phyloP scores from a whole-genome alignment of 768 basidiomycete genomes.

The Zangia roseola region DNA sequence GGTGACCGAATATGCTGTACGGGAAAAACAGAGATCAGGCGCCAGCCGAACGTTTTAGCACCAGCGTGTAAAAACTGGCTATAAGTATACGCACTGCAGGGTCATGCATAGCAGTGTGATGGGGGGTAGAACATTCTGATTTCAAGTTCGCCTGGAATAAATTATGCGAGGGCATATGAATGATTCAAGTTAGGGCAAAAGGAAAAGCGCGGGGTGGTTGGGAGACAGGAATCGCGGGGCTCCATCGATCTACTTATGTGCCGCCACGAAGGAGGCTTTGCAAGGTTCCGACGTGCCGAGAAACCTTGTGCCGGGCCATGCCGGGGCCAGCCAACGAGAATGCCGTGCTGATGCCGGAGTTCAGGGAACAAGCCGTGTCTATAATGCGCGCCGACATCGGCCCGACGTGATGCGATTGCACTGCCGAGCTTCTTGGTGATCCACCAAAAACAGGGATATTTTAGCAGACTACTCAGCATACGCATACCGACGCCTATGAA shows the following conservation, averaged over 20 bases:
- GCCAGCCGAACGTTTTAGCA: neutral
- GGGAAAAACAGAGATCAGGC: neutral
- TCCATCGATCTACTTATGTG: constrained; percentile 15
- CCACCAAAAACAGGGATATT: no score
- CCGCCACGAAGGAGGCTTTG: neutral
- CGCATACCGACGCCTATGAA: no score
- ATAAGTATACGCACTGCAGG: constrained; percentile 1
- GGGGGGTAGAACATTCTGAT: neutral
- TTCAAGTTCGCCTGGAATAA: neutral
- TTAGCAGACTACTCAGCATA: neutral
- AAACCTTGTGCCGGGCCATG: constrained; percentile 11
- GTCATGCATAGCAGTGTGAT: neutral
- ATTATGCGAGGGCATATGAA: constrained; percentile 6
- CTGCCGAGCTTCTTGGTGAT: neutral
- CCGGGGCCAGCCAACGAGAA: neutral
- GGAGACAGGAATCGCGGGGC: neutral
- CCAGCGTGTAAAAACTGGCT: neutral
- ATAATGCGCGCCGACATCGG: neutral
- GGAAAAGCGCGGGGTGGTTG: neutral
- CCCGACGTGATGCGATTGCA: neutral
- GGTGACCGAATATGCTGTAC: neutral
- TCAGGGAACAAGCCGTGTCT: constrained; percentile 1
- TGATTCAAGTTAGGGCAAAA: neutral
- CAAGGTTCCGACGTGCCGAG: constrained; percentile 13
- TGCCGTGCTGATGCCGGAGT: neutral